Evolutionary conservation across 1,284 basidiomycete species (phyloP), one percentile per base, ranked within the genome.

Genomic region (Pisolithus thermaeus): DNA sequence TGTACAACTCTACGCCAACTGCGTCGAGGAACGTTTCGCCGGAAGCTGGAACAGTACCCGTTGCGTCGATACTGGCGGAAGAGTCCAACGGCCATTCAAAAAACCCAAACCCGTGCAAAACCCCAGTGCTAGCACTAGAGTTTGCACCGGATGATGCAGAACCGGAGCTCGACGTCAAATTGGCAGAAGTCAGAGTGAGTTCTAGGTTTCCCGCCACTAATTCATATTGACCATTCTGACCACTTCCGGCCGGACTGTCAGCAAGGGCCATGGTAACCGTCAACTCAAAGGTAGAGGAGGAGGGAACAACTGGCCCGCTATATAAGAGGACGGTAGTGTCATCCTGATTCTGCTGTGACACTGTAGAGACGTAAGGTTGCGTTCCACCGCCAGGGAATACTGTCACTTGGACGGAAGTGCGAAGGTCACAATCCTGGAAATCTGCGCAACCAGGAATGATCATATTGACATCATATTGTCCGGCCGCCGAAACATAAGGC

Each of bases 401-500:
- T 4, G 84, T 86, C 51, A 96, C 80, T 58, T 87, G 77, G 47
- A 97, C 92, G 1, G 81, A 81, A 0, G 94, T 97, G 14, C 97
- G 84, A 23, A 77, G 69, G 20, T 68, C 73, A 64, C 96, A 99
- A 62, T 96, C 89, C 54, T 87, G 82, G 60, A 92, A 80, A 52
- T 83, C 71, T 3, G 73, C 71, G 70, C 96, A 99, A 11, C 95
- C 95, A 0, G 96, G 96, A 23, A 96, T 79, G 53, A 90, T 77
- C 51, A 98, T 66, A 68, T 85, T 88, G 59, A 97, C 77, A 44
- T 89, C 80, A 69, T 99, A 99, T 56, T 82, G 73, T 37, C 93
- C 97, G 2, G 90, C 80, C 18, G 90, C 86, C 0, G 90, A 90
- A 22, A 98, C 87, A 62, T 92, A 93, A 0, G 95, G 92, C 68